Percentiles rank a stretch among this genome's conserved stretches.
phyloP scores from a whole-genome alignment of 164 flowering plant species.

The Dillenia turbinata region DNA sequence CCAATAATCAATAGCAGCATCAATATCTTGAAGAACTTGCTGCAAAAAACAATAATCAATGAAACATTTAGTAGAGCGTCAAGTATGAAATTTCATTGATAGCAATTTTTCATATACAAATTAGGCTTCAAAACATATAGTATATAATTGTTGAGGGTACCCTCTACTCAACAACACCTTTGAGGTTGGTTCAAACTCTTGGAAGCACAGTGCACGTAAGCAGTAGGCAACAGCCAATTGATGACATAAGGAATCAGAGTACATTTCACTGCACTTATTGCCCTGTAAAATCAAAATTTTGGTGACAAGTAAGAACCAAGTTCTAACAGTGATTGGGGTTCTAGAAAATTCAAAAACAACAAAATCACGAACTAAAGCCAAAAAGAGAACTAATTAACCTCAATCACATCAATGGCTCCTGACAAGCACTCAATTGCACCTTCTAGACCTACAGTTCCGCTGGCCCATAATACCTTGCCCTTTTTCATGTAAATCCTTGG shows the following conservation, averaged over 20 bases:
- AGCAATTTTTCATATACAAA: no score
- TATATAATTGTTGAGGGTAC: constrained; percentile 19
- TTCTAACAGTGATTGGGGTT: not conserved
- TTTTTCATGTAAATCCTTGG: constrained; percentile 51
- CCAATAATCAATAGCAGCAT: constrained; percentile 57
- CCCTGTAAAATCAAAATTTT: not conserved
- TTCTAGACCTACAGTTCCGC: constrained; percentile 39
- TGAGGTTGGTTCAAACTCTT: constrained; percentile 61
- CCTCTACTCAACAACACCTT: constrained; percentile 43
- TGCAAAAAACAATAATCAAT: constrained; percentile 22
- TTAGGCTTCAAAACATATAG: not conserved
- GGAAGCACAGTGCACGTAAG: constrained; percentile 61
- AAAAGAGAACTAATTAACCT: constrained; percentile 22
- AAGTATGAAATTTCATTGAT: not conserved
- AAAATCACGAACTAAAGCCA: not conserved
- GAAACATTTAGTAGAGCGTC: constrained; percentile 1
- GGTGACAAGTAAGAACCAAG: not conserved
- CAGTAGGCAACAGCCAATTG: constrained; percentile 64
- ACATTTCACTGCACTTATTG: constrained; percentile 31
- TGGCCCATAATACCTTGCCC: constrained; percentile 42
- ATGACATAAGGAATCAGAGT: constrained; percentile 24
- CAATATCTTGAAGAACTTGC: constrained; percentile 56
- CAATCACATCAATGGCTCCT: constrained; percentile 61
- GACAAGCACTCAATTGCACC: constrained; percentile 61
- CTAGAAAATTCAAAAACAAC: not conserved